These are phyloP conservation scores for Melastoma candidum DNA, from an alignment of 441 rosid genomes.

Conservation along the genomic window DNA sequence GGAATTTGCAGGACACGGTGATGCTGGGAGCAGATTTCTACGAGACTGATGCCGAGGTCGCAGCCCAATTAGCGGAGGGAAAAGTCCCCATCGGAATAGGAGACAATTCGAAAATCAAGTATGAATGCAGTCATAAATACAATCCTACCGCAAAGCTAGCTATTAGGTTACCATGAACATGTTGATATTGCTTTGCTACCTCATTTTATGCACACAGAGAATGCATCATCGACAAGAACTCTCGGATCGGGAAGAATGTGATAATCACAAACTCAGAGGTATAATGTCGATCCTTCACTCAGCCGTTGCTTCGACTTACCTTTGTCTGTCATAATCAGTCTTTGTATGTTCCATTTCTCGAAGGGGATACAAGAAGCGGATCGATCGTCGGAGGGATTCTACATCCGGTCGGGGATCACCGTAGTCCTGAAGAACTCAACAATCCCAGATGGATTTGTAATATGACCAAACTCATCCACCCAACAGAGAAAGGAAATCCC, in stretches of 20 bases:
- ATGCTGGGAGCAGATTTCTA: slow-evolving; percentile 93
- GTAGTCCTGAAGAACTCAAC: slow-evolving; percentile 52
- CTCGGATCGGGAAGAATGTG: slow-evolving; percentile 84
- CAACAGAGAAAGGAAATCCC: too few relatives aligned
- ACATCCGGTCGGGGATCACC: slow-evolving; percentile 75
- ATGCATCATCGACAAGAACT: slow-evolving; percentile 92
- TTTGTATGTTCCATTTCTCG: neutral
- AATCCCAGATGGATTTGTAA: slow-evolving; percentile 57
- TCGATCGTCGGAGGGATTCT: slow-evolving; percentile 75
- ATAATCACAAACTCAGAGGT: slow-evolving; percentile 85
- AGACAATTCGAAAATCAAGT: slow-evolving; percentile 80
- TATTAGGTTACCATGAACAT: too few relatives aligned
- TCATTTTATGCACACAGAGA: slow-evolving; percentile 33
- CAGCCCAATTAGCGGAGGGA: slow-evolving; percentile 57
- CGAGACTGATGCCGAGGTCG: slow-evolving; percentile 71
- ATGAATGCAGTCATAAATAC: slow-evolving; percentile 5
- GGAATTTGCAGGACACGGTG: slow-evolving; percentile 58
- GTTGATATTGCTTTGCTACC: neutral
- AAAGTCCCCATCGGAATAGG: slow-evolving; percentile 74
- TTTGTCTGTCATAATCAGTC: neutral
- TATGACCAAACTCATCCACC: slow-evolving; percentile 21
- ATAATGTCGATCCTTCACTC: neutral
- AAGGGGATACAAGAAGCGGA: slow-evolving; percentile 90
- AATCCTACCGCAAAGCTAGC: too few relatives aligned
- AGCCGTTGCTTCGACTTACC: neutral